Conservation (phyloP, 352 stramenopile genomes). For the Pythium biforme region DNA sequence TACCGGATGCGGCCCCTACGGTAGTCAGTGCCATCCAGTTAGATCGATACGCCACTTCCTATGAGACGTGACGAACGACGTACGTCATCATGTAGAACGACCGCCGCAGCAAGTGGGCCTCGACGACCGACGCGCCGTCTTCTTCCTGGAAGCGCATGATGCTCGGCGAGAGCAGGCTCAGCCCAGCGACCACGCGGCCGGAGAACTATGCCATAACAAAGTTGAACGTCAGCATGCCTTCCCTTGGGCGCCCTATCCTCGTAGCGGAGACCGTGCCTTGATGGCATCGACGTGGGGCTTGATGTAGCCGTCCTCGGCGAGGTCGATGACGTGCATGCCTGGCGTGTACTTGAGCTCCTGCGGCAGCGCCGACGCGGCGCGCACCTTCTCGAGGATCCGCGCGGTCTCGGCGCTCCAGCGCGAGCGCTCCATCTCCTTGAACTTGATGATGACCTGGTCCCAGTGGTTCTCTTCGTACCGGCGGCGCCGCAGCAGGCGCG, state of each 20-base stretch:
- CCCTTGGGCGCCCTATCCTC: too few relatives aligned
- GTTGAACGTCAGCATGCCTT: too few relatives aligned
- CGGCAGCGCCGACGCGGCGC: slow-evolving; percentile 56
- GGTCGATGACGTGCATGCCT: slow-evolving; percentile 81
- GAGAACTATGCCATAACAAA: slow-evolving; percentile 52
- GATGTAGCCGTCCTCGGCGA: slow-evolving; percentile 81
- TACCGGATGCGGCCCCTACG: slow-evolving; percentile 70
- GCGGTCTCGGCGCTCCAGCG: slow-evolving; percentile 74
- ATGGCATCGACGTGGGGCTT: slow-evolving; percentile 85
- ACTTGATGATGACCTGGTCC: slow-evolving; percentile 87
- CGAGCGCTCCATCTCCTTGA: slow-evolving; percentile 87
- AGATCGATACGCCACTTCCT: too few relatives aligned
- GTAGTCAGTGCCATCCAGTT: too few relatives aligned
- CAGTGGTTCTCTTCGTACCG: slow-evolving; percentile 82
- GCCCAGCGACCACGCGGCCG: slow-evolving; percentile 67
- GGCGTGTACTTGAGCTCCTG: slow-evolving; percentile 65
- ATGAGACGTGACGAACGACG: too few relatives aligned
- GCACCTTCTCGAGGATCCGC: slow-evolving; percentile 63
- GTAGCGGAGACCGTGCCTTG: slow-evolving; percentile 45
- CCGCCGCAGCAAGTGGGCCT: slow-evolving; percentile 62
- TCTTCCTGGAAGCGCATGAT: slow-evolving; percentile 88
- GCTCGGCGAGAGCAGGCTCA: slow-evolving; percentile 73
- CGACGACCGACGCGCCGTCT: slow-evolving; percentile 62
- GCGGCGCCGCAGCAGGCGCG: slow-evolving; percentile 56
- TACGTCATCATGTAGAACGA: slow-evolving; percentile 90